Base-by-base conservation (phyloP, 768 basidiomycete genomes). In the Termitomyces bulborhizus region DNA sequence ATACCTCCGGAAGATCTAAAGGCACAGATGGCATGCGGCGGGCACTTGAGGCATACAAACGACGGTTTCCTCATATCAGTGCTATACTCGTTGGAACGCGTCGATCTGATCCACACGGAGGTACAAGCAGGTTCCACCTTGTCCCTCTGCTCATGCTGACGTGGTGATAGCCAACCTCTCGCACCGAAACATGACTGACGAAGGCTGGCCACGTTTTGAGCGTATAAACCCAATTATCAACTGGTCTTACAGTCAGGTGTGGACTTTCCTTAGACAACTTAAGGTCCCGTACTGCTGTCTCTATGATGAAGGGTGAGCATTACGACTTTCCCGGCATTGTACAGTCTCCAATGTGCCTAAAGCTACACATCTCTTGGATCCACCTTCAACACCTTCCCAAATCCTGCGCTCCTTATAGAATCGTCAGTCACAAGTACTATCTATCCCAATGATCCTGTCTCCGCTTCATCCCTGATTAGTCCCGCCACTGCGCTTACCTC, bases 321-420 rank as follows among this genome's bases (percentile, higher is more conserved):
- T 40, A 37, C 54, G 45, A 56, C 52, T 24, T 29, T 11, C 46
- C 32, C 24, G 29, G 21, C 47, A 27, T 13, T 39, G 3, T 48
- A 3, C 41, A 24, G 51, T 56, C 39, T 39, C 45, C 46, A 21
- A 57, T 44, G 47, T 47, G 1, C n/a, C 21, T 31, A 39, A 44
- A 96, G 94, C n/a, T 99, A 96, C 70, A 99, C 97, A 2, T 98
- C 96, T 4, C 82, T 99, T 18, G 96, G 97, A 16, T 97, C 95
- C 11, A 93, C 89, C 7, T 91, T 83, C 71, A 97, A 98, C 71
- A 98, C 97, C 0, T 88, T 86, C 66, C 93, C 86, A 0, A 98
- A 98, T 64, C 95, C 96, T 2, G 85, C 90, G 1, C 81, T 98
- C n/a, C 66, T 76, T 9, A 66, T 80, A 34, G 59, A 62, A 39